Evolutionary conservation across 129 eudicot genomes (phyloP).

Genomic region (Sambucus nigra): DNA sequence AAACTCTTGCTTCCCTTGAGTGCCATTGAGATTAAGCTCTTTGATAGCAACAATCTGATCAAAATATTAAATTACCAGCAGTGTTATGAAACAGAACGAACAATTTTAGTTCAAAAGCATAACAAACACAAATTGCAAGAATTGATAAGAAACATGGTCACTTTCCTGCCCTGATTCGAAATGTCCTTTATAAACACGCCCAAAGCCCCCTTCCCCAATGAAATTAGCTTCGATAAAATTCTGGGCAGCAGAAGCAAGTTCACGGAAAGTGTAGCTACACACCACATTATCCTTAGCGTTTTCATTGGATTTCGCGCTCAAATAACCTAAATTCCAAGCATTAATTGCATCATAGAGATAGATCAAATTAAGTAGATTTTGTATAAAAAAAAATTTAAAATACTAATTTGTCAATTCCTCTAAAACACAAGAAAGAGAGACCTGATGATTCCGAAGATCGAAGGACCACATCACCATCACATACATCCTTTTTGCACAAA

Average conservation of each 20-base stretch:
- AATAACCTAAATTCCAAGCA: not conserved
- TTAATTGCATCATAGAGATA: no score
- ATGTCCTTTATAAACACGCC: constrained; percentile 80
- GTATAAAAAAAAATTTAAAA: not conserved
- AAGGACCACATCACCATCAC: constrained; percentile 18
- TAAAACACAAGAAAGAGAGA: not conserved
- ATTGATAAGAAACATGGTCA: no score
- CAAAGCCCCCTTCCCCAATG: constrained; percentile 92
- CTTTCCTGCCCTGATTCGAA: constrained; percentile 63
- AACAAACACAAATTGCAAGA: no score
- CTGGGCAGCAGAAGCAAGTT: constrained; percentile 67
- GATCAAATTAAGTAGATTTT: no score
- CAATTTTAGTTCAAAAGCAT: not conserved
- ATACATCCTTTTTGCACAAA: constrained; percentile 21
- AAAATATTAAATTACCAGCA: not conserved
- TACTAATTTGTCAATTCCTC: no score
- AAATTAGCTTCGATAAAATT: constrained; percentile 66
- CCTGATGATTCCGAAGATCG: constrained; percentile 33
- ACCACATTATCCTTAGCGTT: constrained; percentile 34
- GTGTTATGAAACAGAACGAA: no score
- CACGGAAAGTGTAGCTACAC: constrained; percentile 52
- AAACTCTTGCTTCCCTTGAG: constrained; percentile 77
- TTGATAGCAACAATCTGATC: constrained; percentile 73
- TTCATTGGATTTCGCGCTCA: constrained; percentile 23
- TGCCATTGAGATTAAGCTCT: constrained; percentile 69